These are phyloP conservation scores for Magnusiomyces magnusii DNA, from an alignment of 1,139 yeast genomes.

Conservation along the genomic window DNA sequence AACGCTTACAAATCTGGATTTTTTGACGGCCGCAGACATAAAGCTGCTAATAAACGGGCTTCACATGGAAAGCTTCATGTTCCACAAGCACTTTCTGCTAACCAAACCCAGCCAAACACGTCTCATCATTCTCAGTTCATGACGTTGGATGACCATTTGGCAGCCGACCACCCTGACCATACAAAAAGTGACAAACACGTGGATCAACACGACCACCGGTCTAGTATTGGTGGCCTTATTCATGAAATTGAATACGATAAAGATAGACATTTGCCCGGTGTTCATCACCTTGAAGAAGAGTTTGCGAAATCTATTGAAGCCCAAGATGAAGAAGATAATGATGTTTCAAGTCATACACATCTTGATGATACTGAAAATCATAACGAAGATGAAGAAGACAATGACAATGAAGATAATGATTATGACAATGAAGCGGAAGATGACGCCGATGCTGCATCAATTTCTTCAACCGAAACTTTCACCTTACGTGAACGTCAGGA, in stretches of 20 bases:
- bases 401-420: neutral
- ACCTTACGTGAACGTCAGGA: slow-evolving; percentile 92
- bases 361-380: neutral
- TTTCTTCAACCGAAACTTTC: slow-evolving; percentile 57
- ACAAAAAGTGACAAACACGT: neutral
- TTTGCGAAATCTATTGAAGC: neutral
- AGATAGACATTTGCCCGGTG: neutral
- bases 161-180: neutral
- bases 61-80: neutral
- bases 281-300: neutral
- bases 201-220: neutral
- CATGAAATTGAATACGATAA: neutral
- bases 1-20: neutral
- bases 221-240: neutral
- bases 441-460: slow-evolving; percentile 39
- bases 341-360: neutral
- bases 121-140: neutral
- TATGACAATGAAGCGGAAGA: slow-evolving; percentile 23
- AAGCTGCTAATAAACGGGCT: neutral
- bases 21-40: neutral
- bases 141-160: neutral
- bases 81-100: neutral
- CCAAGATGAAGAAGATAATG: neutral
- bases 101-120: neutral
- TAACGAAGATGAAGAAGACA: neutral